Evolutionary conservation across 257 asterid genomes (phyloP).

Genomic region (Nemophila menziesii): DNA sequence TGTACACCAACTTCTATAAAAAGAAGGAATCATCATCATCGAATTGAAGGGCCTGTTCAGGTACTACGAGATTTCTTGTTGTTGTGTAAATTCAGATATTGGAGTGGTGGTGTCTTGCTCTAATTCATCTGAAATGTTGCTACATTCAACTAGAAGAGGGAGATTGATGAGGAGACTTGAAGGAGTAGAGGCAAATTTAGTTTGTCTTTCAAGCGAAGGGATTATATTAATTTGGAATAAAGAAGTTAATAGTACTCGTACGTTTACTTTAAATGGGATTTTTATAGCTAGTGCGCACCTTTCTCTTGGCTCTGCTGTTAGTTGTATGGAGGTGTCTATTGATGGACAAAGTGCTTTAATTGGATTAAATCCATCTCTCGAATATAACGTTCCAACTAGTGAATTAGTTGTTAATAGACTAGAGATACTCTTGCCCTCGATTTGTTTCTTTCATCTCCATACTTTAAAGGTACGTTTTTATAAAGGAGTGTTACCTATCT

Average conservation of each 20-base stretch:
- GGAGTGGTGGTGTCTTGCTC: slow-evolving; percentile 91
- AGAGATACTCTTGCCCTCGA: slow-evolving; percentile 59
- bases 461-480: slow-evolving; percentile 48
- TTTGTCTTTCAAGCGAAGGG: slow-evolving; percentile 83
- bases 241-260: slow-evolving; percentile 36
- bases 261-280: slow-evolving; percentile 72
- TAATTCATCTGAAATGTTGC: slow-evolving; percentile 59
- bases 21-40: no score
- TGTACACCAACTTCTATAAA: no score
- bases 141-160: slow-evolving; percentile 84
- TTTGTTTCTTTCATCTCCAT: slow-evolving; percentile 73
- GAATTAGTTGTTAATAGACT: slow-evolving; percentile 37
- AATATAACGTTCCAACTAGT: slow-evolving; percentile 32
- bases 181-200: slow-evolving; percentile 70
- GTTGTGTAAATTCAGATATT: slow-evolving; percentile 82
- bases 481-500: no score
- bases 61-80: slow-evolving; percentile 68
- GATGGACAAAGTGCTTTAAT: slow-evolving; percentile 75
- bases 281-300: slow-evolving; percentile 51
- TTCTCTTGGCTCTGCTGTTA: slow-evolving; percentile 43
- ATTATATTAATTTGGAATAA: slow-evolving; percentile 64
- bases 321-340: slow-evolving; percentile 80
- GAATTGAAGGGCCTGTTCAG: no score
- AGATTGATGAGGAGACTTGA: slow-evolving; percentile 63
- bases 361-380: slow-evolving; percentile 59